phyloP scores from a whole-genome alignment of 371 early-diverging fungal genomes.

The Gilbertella persicaria region DNA sequence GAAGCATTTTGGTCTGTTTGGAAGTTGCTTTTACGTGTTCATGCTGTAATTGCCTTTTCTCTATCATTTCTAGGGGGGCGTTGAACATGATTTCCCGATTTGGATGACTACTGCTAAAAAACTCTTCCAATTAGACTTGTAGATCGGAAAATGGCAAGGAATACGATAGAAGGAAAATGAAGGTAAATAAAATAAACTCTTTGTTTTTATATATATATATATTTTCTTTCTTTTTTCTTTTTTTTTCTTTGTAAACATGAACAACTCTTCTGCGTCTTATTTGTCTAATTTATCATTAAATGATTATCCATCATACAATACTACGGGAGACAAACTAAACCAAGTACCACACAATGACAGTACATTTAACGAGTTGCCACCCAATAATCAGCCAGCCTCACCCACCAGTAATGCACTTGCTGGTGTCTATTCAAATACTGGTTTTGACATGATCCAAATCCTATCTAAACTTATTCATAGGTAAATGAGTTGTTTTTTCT shows the following conservation, averaged over 20 bases:
- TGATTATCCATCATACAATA: background rate
- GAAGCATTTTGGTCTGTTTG: background rate
- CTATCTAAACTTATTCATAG: conserved; percentile 31
- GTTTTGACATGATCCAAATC: conserved; percentile 63
- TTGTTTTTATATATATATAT: background rate
- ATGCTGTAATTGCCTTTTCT: background rate
- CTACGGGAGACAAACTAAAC: background rate
- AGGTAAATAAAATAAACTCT: background rate
- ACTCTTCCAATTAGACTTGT: background rate
- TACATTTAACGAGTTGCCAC: background rate
- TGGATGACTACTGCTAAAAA: background rate
- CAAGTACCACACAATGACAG: background rate
- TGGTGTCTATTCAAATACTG: conserved; percentile 49
- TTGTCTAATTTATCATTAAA: background rate
- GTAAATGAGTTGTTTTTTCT: background rate
- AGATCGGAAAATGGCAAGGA: background rate
- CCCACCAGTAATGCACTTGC: conserved; percentile 6
- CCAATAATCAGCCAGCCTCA: background rate
- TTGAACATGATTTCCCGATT: background rate
- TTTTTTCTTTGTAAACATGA: background rate
- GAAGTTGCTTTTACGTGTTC: background rate
- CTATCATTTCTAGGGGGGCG: background rate
- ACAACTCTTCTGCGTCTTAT: background rate
- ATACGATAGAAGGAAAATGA: background rate
- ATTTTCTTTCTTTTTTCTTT: background rate